A percentile compares a stretch with the other conserved stretches of the same genome.
phyloP scores from a whole-genome alignment of 2,329 filamentous ascomycete species.

The Colletotrichum cereale region DNA sequence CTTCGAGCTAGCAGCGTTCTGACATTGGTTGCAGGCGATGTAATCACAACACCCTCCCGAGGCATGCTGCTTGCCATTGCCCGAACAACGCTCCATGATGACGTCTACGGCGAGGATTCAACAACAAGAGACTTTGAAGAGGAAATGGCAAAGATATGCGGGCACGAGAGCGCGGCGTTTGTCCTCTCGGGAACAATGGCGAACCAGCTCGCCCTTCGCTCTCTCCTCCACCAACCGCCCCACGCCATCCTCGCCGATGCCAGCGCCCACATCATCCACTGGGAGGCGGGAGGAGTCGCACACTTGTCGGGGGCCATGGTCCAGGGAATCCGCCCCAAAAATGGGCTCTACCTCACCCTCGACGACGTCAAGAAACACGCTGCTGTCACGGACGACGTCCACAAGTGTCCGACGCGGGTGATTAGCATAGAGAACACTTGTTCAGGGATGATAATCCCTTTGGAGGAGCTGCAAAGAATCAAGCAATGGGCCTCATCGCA shows the following conservation, averaged over 20 bases:
- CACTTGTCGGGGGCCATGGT: slow-evolving; percentile 74
- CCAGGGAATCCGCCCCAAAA: slow-evolving; percentile 55
- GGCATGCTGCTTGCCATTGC: slow-evolving; percentile 80
- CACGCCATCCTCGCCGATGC: slow-evolving; percentile 78
- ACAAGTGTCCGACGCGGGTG: slow-evolving; percentile 56
- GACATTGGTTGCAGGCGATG: slow-evolving; percentile 63
- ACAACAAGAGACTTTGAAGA: slow-evolving; percentile 76
- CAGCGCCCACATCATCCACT: slow-evolving; percentile 75
- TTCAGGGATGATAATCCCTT: slow-evolving; percentile 75
- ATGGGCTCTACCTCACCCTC: slow-evolving; percentile 56
- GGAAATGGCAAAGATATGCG: slow-evolving; percentile 69
- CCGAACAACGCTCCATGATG: slow-evolving; percentile 78
- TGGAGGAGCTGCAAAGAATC: slow-evolving; percentile 74
- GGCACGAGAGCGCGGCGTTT: slow-evolving; percentile 76
- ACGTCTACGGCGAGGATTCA: slow-evolving; percentile 79
- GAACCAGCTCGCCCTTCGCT: slow-evolving; percentile 80
- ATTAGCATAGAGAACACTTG: slow-evolving; percentile 58
- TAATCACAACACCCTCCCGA: slow-evolving; percentile 75
- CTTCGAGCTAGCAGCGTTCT: background rate
- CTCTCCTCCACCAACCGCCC: slow-evolving; percentile 77
- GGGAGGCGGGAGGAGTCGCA: slow-evolving; percentile 68
- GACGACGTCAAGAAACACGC: slow-evolving; percentile 54
- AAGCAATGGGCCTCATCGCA: slow-evolving; percentile 69
- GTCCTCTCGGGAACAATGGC: slow-evolving; percentile 87
- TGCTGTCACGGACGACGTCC: slow-evolving; percentile 56